Evolutionary conservation across 441 rosid genomes (phyloP).

Genomic region (Populus trichocarpa): DNA sequence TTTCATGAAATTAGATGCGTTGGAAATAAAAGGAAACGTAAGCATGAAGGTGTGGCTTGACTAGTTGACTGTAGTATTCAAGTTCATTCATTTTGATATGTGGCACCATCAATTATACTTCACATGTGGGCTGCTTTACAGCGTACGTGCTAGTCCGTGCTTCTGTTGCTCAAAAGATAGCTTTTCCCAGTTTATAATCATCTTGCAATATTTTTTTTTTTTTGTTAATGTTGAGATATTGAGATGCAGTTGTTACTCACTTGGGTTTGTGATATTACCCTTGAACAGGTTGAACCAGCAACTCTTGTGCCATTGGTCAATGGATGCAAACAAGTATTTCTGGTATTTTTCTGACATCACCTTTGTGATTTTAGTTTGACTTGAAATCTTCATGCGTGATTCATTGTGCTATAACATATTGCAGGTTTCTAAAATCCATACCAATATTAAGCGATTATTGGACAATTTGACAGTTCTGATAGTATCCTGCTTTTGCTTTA

Average conservation of each 20-base stretch:
- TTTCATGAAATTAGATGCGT: neutral
- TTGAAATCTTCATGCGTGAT: neutral
- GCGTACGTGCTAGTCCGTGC: neutral
- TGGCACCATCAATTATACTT: neutral
- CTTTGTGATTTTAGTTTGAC: constrained; percentile 1
- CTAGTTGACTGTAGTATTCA: neutral
- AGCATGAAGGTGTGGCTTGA: neutral
- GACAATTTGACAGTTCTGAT: neutral
- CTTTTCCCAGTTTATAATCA: neutral
- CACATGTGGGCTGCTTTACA: neutral
- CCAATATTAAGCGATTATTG: neutral
- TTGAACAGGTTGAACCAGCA: constrained; percentile 87
- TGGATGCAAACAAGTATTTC: constrained; percentile 98
- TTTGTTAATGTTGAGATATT: neutral
- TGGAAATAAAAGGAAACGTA: neutral
- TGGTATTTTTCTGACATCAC: constrained; percentile 48
- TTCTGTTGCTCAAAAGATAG: neutral
- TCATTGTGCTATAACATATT: neutral
- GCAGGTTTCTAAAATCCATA: neutral
- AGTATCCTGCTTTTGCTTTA: neutral
- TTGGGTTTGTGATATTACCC: neutral
- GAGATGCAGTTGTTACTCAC: neutral
- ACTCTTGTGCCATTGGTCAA: constrained; percentile 88
- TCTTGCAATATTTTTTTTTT: neutral
- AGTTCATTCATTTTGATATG: neutral